A percentile compares a stretch with the other conserved stretches of the same genome.
Conservation (phyloP, 2,329 filamentous ascomycete genomes). For the Botryotinia narcissicola region DNA sequence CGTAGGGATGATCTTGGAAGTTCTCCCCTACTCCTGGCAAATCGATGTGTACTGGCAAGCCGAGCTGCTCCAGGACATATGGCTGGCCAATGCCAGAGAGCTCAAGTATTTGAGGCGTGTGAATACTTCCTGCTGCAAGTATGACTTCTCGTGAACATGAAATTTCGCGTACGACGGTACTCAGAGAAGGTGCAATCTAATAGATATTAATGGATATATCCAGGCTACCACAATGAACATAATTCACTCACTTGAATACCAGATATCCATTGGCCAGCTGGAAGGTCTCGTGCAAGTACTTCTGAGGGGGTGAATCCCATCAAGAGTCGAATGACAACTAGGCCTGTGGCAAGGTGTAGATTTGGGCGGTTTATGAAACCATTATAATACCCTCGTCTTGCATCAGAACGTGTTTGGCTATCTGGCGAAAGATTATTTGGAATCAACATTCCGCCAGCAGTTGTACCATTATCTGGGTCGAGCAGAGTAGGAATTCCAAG, state of each 20-base stretch:
- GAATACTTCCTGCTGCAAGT: conserved; percentile 50
- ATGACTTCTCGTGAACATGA: conserved; percentile 52
- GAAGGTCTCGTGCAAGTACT: conserved; percentile 17
- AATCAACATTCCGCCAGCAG: conserved; percentile 41
- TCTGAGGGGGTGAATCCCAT: conserved; percentile 24
- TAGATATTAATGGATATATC: conserved; percentile 3
- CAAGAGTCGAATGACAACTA: conserved; percentile 43
- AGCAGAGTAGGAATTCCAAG: conserved; percentile 41
- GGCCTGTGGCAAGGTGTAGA: conserved; percentile 42
- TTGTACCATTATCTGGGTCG: conserved; percentile 42
- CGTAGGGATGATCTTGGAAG: conserved; percentile 47
- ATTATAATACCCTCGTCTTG: conserved; percentile 44
- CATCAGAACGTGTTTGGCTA: conserved; percentile 44
- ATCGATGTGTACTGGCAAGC: conserved; percentile 45
- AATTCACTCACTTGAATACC: conserved; percentile 42
- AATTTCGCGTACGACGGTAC: conserved; percentile 25
- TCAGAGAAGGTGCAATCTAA: conserved; percentile 30
- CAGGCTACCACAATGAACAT: background rate
- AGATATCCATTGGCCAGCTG: conserved; percentile 28
- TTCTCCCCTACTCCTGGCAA: conserved; percentile 52
- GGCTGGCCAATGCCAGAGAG: conserved; percentile 50
- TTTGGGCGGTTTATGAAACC: conserved; percentile 40
- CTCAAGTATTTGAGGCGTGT: conserved; percentile 52
- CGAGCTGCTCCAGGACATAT: conserved; percentile 44
- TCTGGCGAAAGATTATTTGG: conserved; percentile 42